A percentile compares a stretch with the other conserved stretches of the same genome.
phyloP scores from a whole-genome alignment of 257 asterid genomes.

The Leptodermis oblonga region DNA sequence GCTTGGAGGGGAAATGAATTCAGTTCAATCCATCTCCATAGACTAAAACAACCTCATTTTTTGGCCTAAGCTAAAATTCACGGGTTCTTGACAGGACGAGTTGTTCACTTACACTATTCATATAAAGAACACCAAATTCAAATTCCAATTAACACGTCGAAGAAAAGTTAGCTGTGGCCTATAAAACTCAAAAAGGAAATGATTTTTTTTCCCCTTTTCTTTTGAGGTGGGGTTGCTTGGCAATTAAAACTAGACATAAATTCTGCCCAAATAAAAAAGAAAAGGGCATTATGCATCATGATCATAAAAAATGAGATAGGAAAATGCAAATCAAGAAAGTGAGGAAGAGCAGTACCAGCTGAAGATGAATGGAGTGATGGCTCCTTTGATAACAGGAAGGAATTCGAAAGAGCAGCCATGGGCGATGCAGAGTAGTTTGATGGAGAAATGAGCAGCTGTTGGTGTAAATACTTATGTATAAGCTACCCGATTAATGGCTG shows the following conservation, averaged over 20 bases:
- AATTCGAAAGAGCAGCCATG: constrained; percentile 44
- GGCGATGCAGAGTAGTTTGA: neutral
- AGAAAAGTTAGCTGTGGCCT: constrained; percentile 1
- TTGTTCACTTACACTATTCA: neutral
- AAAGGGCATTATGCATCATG: neutral
- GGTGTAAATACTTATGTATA: neutral
- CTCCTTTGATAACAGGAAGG: constrained; percentile 29
- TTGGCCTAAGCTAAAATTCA: neutral
- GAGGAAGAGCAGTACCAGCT: constrained; percentile 28
- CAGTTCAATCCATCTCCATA: neutral
- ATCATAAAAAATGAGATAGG: neutral
- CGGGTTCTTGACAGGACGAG: neutral
- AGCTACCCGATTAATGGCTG: neutral
- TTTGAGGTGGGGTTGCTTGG: neutral
- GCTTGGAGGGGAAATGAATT: neutral
- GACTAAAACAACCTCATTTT: neutral
- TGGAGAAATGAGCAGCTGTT: neutral
- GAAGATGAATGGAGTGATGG: constrained; percentile 30
- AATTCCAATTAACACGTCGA: neutral
- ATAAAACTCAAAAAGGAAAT: neutral
- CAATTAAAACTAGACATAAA: neutral
- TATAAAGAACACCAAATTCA: neutral
- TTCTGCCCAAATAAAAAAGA: neutral
- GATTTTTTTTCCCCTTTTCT: neutral
- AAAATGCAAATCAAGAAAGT: neutral